Evolutionary conservation across 352 stramenopile genomes (phyloP), one percentile per base, ranked within the genome.

Genomic region (Pythium monospermum): DNA sequence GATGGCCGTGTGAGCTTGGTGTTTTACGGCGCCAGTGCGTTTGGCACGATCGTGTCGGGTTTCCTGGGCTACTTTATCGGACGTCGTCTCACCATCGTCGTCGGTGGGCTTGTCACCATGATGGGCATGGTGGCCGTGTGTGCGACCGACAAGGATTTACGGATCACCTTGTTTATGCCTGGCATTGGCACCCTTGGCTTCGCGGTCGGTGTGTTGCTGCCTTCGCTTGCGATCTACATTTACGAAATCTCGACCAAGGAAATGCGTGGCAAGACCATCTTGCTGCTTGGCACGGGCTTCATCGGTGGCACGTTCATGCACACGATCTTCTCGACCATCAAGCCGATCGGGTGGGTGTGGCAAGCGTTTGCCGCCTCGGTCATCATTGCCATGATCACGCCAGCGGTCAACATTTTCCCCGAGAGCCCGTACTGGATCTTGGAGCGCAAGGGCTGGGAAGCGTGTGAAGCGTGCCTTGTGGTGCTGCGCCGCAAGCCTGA

Each of bases 361-460:
- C 79, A 91, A 46, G 67, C 57, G 6, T 91, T 91, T 50, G 71
- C 49, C 4, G 74, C 74, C 12, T 79, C 67, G 6, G 65, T 87
- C 7, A 61, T 91, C n/a, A 74, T 91, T 12, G 69, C 76, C 4
- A 53, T 87, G 36, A 68, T 91, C 38, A 83, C 76, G 15, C 79
- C 79, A 0, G 71, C 73, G 1, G 78, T 91, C 4, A 84, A 85
- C 41, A 61, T 91, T 23, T 85, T 91, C 47, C 76, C 79, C 1
- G 79, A 91, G 44, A 87, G 74, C 66, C 76, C 79, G n/a, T 80
- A 80, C 58, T 91, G 76, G 76, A 69, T 87, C n/a, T 49, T 81
- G 30, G 67, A 78, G 28, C 76, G 76, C 44, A 76, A 87, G 49
- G 79, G 79, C 21, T 75, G 66, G 64, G 76, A 91, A 25, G 73